phyloP scores from a whole-genome alignment of 2,329 filamentous ascomycete species.

The Metarhizium guizhouense region DNA sequence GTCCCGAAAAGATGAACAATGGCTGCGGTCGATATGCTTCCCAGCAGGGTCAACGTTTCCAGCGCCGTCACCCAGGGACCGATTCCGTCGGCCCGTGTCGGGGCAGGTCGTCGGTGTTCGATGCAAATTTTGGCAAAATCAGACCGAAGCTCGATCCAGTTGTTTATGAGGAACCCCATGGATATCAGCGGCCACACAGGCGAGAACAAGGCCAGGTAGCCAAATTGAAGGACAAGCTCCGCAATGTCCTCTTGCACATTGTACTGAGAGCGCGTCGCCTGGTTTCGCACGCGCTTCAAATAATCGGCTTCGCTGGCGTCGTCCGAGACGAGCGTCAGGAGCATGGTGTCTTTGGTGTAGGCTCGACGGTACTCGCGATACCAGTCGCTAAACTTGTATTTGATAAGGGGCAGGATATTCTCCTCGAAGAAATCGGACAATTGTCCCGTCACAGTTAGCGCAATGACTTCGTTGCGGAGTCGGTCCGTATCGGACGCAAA shows the following conservation, averaged over 20 bases:
- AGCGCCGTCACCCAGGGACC: conserved; percentile 64
- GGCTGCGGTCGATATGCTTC: conserved; percentile 62
- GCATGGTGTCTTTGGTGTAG: conserved; percentile 30
- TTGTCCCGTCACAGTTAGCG: conserved; percentile 65
- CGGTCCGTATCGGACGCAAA: conserved; percentile 59
- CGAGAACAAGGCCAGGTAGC: conserved; percentile 64
- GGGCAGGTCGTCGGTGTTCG: conserved; percentile 63
- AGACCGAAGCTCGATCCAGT: conserved; percentile 68
- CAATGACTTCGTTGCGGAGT: conserved; percentile 64
- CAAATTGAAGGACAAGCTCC: conserved; percentile 66
- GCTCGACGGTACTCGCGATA: conserved; percentile 30
- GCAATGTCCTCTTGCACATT: conserved; percentile 65
- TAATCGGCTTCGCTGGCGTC: conserved; percentile 55
- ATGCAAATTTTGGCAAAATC: conserved; percentile 70
- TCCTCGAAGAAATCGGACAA: conserved; percentile 65
- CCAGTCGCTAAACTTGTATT: conserved; percentile 45
- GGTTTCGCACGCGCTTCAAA: conserved; percentile 53
- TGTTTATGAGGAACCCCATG: conserved; percentile 64
- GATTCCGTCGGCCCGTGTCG: conserved; percentile 62
- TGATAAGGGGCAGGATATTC: conserved; percentile 59
- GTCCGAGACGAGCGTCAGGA: conserved; percentile 42
- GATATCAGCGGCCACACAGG: conserved; percentile 69
- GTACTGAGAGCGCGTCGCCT: conserved; percentile 59
- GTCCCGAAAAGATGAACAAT: conserved; percentile 64
- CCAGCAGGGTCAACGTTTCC: conserved; percentile 61